These are phyloP conservation scores for Clonostachys rhizophaga DNA, from an alignment of 2,329 filamentous ascomycete species.

Conservation along the genomic window DNA sequence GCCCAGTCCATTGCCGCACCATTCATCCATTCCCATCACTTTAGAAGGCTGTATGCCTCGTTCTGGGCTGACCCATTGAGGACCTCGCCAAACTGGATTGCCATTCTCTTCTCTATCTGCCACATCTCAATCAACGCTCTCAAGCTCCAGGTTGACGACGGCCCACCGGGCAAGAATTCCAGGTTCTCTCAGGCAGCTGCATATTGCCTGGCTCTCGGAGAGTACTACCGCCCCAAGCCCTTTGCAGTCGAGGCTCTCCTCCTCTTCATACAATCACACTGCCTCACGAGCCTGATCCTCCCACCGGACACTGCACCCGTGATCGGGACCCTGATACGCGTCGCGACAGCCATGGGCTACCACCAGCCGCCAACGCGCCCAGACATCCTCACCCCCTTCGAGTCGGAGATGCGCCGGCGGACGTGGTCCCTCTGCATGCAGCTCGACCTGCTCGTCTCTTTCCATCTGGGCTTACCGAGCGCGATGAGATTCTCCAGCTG, in stretches of 20 bases:
- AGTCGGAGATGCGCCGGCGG: slow-evolving; percentile 45
- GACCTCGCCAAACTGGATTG: slow-evolving; percentile 40
- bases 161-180: slow-evolving; percentile 1
- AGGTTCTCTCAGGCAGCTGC: slow-evolving; percentile 27
- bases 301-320: slow-evolving; percentile 41
- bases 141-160: slow-evolving; percentile 20
- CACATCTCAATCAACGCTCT: slow-evolving; percentile 16
- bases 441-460: slow-evolving; percentile 43
- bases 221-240: slow-evolving; percentile 35
- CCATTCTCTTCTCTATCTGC: slow-evolving; percentile 42
- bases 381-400: slow-evolving; percentile 40
- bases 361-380: slow-evolving; percentile 22
- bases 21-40: slow-evolving; percentile 34
- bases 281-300: slow-evolving; percentile 24
- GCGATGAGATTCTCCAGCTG: slow-evolving; percentile 17
- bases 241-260: slow-evolving; percentile 44
- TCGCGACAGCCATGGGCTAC: slow-evolving; percentile 48
- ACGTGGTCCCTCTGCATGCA: slow-evolving; percentile 41
- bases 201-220: slow-evolving; percentile 40
- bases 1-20: slow-evolving; percentile 26
- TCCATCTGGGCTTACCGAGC: slow-evolving; percentile 42
- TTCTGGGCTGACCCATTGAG: slow-evolving; percentile 36
- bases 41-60: slow-evolving; percentile 39
- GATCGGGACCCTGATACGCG: slow-evolving; percentile 37
- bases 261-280: slow-evolving; percentile 36